Evolutionary conservation across 495 filamentous ascomycete species (phyloP), one percentile per base, ranked within the genome.

Genomic region (Apodospora peruviana): DNA sequence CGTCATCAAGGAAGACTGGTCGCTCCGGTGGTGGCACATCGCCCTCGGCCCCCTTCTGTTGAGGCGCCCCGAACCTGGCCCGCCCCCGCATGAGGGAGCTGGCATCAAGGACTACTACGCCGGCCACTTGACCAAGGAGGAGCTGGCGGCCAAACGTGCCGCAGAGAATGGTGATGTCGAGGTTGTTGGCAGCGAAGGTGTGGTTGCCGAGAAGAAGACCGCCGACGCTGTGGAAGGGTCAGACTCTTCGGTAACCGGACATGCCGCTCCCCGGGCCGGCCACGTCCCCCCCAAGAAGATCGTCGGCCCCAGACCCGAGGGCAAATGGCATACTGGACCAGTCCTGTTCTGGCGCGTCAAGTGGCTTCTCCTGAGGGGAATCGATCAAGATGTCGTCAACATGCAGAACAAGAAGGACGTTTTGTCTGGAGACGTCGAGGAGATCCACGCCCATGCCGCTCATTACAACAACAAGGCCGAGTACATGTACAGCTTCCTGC

Each of bases 401-500:
- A 50, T 63, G 43, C 68, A 77, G 55, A 43, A 47, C 48, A 11
- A 40, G 9, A 43, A 50, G 34, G 51, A 47, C 37, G 40, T 43
- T n/a, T 44, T 56, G 16, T 48, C 77, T 23, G 79, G 83, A 2
- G 58, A 73, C 45, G 61, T 86, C 38, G 68, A 74, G 14, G 73
- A 76, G 27, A 71, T 79, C 37, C 77, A 83, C 58, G 80, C 81
- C 42, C 77, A 73, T 19, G 82, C 79, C 9, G 67, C 70, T 19
- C 81, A 86, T 60, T 90, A 83, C 67, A 78, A 85, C 67, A 88
- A 89, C 68, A 77, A 82, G 57, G 81, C 84, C 62, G 86, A 90
- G 67, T 81, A 88, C 70, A 76, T 79, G 50, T 89, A 84, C 67
- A 82, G 82, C 24, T 87, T 86, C 68, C 64, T 87, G 40, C 86